Conservation (phyloP, 139 green algal species). For the Coelastrella sp. region DNA sequence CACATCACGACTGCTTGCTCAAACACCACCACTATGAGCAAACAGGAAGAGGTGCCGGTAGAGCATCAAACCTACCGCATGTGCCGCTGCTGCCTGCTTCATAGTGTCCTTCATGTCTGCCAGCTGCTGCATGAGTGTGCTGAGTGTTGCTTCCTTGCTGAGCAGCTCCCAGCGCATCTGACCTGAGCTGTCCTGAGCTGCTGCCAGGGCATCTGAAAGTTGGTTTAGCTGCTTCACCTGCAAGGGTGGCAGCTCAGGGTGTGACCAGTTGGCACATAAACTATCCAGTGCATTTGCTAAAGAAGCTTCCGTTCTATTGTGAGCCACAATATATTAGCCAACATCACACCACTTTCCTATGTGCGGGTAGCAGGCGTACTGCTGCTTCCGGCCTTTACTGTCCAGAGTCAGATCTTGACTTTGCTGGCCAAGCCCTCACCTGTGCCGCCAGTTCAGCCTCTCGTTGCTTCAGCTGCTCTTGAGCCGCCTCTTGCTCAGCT, state of each 20-base stretch:
- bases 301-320: too few relatives aligned
- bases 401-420: too few relatives aligned
- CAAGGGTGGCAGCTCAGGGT: too few relatives aligned
- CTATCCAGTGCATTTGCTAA: too few relatives aligned
- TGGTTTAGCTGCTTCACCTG: conserved; percentile 13
- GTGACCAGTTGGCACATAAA: too few relatives aligned
- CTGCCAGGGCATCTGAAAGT: neutral
- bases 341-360: too few relatives aligned
- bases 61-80: neutral
- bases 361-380: neutral
- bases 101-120: neutral
- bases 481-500: neutral
- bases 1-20: too few relatives aligned
- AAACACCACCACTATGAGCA: too few relatives aligned
- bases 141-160: neutral
- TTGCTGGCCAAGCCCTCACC: too few relatives aligned
- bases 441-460: conserved; percentile 10
- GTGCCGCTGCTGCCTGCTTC: neutral
- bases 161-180: conserved; percentile 16
- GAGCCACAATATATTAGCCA: too few relatives aligned
- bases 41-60: too few relatives aligned
- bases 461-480: neutral
- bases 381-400: too few relatives aligned
- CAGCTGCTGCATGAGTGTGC: neutral
- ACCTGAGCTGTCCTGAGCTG: neutral